Evolutionary conservation across 129 eudicot genomes (phyloP), one percentile per base, ranked within the genome.

Genomic region (Flaveria sonorensis): DNA sequence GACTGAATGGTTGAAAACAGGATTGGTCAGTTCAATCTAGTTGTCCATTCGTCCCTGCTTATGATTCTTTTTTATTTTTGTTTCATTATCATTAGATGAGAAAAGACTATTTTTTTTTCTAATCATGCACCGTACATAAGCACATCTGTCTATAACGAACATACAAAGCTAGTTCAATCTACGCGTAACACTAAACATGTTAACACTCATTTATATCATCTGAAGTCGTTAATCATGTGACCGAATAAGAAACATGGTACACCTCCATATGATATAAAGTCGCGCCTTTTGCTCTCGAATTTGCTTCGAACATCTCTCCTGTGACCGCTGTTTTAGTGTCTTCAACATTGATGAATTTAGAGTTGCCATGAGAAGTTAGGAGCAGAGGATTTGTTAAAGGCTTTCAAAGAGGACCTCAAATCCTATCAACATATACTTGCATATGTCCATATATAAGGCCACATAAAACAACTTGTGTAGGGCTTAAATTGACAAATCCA

Each of bases 261-360:
- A 92, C 81, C 91, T 87, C 97, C 97, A 92, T 61, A 92, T 83
- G 75, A 92, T 89, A 70, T 92, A 92, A 65, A 92, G 90, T 45
- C 91, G 84, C 0, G 92, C 92, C 77, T 87, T 80, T 9, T 87
- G 91, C 77, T 87, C 83, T 30, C 86, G 74, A 11, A 89, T 60
- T 73, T 82, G 96, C 88, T 87, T 87, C 50, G 96, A 75, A 71
- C 89, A 89, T 62, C 88, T 56, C 47, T 80, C 68, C 21, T 73
- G 55, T 6, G 89, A 79, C 30, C 85, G 63, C 0, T 80, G 73
- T 68, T 89, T 92, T 7, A 86, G 80, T 64, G 83, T 68, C 77
- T 89, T 86, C 5, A 72, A 51, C 40, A 70, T 46, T 16, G 85
- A 57, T 36, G 84, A 64, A 45, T 32, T 76, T 74, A 82, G 42